Evolutionary conservation across 2,329 filamentous ascomycete species (phyloP).

Genomic region (Apiospora kogelbergensis): DNA sequence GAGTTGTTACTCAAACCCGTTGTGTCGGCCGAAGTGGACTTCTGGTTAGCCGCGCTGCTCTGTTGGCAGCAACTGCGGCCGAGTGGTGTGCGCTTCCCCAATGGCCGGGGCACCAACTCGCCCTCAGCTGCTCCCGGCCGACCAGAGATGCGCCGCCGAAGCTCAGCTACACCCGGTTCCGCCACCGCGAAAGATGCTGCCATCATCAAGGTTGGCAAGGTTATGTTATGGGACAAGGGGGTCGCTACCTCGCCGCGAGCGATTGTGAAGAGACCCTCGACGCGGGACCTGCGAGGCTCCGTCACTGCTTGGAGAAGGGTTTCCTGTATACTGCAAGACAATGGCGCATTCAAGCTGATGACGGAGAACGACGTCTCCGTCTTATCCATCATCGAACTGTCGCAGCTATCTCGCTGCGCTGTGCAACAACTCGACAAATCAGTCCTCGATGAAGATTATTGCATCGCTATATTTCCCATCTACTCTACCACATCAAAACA

Average conservation of each 20-base stretch:
- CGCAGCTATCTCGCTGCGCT: constrained; percentile 84
- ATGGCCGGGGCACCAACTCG: constrained; percentile 37
- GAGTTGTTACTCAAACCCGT: constrained; percentile 67
- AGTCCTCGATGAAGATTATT: constrained; percentile 89
- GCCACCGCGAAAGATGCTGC: constrained; percentile 61
- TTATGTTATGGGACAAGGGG: constrained; percentile 88
- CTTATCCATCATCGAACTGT: constrained; percentile 81
- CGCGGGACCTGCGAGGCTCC: constrained; percentile 53
- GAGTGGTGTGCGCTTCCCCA: constrained; percentile 53
- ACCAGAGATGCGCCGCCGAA: constrained; percentile 44
- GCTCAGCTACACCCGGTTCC: constrained; percentile 36
- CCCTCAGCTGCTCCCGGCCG: constrained; percentile 33
- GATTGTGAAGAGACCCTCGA: constrained; percentile 58
- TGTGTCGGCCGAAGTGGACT: constrained; percentile 66
- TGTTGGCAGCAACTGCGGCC: constrained; percentile 79
- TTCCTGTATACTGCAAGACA: constrained; percentile 91
- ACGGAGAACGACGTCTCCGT: constrained; percentile 81
- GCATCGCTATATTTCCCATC: constrained; percentile 92
- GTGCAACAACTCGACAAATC: constrained; percentile 89
- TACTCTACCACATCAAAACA: constrained; percentile 76
- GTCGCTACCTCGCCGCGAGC: constrained; percentile 53
- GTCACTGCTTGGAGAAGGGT: constrained; percentile 78
- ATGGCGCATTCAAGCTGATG: constrained; percentile 89
- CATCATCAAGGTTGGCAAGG: constrained; percentile 93
- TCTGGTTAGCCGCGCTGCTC: constrained; percentile 77